A percentile compares a stretch with the other conserved stretches of the same genome.
These are phyloP conservation scores for Fusarium irregulare DNA, from an alignment of 2,329 filamentous ascomycete genomes.

Conservation along the genomic window DNA sequence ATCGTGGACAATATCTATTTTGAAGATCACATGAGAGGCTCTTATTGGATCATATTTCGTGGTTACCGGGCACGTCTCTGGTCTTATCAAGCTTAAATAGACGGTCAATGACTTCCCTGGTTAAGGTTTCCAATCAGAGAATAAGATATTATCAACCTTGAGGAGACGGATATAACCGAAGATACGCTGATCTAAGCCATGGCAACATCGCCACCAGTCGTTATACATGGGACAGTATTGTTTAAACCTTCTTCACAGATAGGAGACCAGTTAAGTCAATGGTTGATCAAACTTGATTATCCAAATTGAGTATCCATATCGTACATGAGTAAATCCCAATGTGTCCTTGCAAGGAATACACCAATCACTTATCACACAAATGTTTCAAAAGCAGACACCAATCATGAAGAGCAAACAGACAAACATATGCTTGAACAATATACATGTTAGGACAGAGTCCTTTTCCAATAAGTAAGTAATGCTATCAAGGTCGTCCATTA, in stretches of 20 bases:
- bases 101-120: neutral
- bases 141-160: neutral
- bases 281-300: neutral
- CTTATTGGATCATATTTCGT: neutral
- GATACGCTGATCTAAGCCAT: neutral
- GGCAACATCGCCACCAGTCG: neutral
- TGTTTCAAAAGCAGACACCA: neutral
- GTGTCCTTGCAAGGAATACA: neutral
- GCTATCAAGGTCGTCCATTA: conserved; percentile 39
- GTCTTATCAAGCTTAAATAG: neutral
- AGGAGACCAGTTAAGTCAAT: neutral
- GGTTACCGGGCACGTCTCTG: neutral
- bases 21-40: neutral
- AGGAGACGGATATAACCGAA: neutral
- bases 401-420: neutral
- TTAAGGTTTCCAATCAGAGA: neutral
- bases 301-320: neutral
- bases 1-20: neutral
- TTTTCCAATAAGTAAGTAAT: conserved; percentile 14
- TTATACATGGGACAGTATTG: neutral
- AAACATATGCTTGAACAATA: conserved; percentile 5
- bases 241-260: neutral
- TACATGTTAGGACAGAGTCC: conserved; percentile 19
- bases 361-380: neutral
- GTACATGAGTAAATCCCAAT: neutral